Conservation (phyloP, 176 grass and related monocot species). For the Paspalum notatum region DNA sequence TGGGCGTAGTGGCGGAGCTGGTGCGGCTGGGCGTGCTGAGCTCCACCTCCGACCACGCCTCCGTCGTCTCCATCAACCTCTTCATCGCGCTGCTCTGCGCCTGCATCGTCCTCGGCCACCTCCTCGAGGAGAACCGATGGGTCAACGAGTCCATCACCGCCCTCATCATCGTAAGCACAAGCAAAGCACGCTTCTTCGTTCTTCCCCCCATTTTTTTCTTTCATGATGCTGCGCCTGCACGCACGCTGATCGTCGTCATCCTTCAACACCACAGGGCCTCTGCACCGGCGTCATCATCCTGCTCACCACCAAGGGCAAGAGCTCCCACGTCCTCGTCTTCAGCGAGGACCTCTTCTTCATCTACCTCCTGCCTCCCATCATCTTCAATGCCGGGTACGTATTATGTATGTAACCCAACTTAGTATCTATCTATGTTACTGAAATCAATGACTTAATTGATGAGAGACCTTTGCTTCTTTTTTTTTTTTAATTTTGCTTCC, state of each 20-base stretch:
- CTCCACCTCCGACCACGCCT: constrained; percentile 75
- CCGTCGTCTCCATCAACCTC: constrained; percentile 93
- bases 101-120: constrained; percentile 95
- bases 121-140: constrained; percentile 93
- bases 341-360: constrained; percentile 99
- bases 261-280: constrained; percentile 79
- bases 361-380: constrained; percentile 96
- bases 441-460: too few relatives aligned
- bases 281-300: constrained; percentile 89
- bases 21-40: constrained; percentile 56
- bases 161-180: constrained; percentile 66
- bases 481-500: too few relatives aligned
- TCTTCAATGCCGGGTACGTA: constrained; percentile 82
- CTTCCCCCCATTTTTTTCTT: not conserved
- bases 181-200: too few relatives aligned
- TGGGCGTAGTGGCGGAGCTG: constrained; percentile 53
- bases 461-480: too few relatives aligned
- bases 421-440: too few relatives aligned
- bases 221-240: not conserved
- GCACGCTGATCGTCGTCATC: not conserved
- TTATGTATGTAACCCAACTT: too few relatives aligned
- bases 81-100: constrained; percentile 82
- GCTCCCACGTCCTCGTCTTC: constrained; percentile 94
- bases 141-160: constrained; percentile 97
- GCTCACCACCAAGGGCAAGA: constrained; percentile 84